Conservation (phyloP, 495 filamentous ascomycete species). For the Trypethelium eluteriae region DNA sequence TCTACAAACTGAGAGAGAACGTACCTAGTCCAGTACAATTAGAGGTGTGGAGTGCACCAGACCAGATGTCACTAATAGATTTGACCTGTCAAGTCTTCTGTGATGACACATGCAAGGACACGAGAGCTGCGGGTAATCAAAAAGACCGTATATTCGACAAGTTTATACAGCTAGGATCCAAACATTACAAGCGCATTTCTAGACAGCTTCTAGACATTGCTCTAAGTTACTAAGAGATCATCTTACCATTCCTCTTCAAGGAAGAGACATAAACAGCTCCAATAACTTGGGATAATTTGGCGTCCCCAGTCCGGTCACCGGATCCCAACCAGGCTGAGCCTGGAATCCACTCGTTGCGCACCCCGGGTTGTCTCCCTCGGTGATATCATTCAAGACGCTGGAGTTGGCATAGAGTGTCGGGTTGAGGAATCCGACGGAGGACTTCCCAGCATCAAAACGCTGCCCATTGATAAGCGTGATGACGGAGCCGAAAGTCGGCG, state of each 20-base stretch:
- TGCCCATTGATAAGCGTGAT: conserved; percentile 17
- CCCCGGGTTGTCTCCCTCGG: conserved; percentile 14
- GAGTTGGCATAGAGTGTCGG: conserved; percentile 15
- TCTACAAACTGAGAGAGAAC: no score
- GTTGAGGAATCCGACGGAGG: conserved; percentile 17
- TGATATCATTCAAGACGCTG: conserved; percentile 17
- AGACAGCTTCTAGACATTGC: background rate
- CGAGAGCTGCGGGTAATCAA: background rate
- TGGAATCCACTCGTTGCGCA: conserved; percentile 15
- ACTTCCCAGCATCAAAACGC: conserved; percentile 13
- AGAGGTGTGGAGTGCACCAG: no score
- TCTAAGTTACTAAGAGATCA: background rate
- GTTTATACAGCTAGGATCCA: background rate
- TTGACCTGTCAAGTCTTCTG: no score
- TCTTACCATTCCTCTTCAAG: background rate
- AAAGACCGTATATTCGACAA: background rate
- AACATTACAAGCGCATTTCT: background rate
- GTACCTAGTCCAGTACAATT: no score
- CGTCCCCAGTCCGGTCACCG: conserved; percentile 19
- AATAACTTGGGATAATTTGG: conserved; percentile 20
- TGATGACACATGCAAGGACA: background rate
- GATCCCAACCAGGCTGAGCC: conserved; percentile 21
- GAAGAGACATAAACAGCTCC: conserved; percentile 12
- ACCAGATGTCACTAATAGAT: no score
- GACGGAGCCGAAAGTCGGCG: conserved; percentile 16